These are phyloP conservation scores for Podila clonocystis DNA, from an alignment of 192 early-diverging fungal genomes.

Conservation along the genomic window DNA sequence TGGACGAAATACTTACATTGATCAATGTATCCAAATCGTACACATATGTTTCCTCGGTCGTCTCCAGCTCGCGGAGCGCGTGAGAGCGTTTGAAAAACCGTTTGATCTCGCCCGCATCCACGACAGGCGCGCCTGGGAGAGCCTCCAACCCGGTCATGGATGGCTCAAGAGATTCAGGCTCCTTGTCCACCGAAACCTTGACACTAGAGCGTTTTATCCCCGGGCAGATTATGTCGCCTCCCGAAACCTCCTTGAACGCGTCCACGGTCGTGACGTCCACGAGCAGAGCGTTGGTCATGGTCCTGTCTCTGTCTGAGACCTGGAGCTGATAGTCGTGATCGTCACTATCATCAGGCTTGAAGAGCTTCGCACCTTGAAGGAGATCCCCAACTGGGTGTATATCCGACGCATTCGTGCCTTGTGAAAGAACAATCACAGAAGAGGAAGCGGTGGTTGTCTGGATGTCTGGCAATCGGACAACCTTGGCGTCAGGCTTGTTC, in stretches of 20 bases:
- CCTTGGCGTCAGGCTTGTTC: conserved; percentile 34
- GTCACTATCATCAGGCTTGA: neutral
- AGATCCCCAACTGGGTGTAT: too few relatives aligned
- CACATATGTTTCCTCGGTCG: conserved; percentile 61
- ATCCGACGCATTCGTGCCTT: neutral
- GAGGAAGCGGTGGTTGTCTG: neutral
- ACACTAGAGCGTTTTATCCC: neutral
- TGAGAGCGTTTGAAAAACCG: conserved; percentile 48
- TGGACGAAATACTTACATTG: conserved; percentile 27
- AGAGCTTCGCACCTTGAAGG: neutral
- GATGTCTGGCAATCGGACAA: conserved; percentile 28
- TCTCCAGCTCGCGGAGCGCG: conserved; percentile 55
- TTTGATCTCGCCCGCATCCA: conserved; percentile 34
- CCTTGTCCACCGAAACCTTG: too few relatives aligned
- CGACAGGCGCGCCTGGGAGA: neutral
- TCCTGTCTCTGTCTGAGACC: conserved; percentile 7
- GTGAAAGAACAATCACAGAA: neutral
- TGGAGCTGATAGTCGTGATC: conserved; percentile 14
- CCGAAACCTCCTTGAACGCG: neutral
- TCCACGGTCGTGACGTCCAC: neutral
- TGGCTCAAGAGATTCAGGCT: neutral
- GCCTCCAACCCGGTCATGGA: conserved; percentile 2
- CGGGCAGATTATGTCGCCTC: neutral
- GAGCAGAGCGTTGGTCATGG: conserved; percentile 1
- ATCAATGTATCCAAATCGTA: conserved; percentile 59